These are phyloP conservation scores for Zalerion maritima DNA, from an alignment of 495 filamentous ascomycete species.

Conservation along the genomic window DNA sequence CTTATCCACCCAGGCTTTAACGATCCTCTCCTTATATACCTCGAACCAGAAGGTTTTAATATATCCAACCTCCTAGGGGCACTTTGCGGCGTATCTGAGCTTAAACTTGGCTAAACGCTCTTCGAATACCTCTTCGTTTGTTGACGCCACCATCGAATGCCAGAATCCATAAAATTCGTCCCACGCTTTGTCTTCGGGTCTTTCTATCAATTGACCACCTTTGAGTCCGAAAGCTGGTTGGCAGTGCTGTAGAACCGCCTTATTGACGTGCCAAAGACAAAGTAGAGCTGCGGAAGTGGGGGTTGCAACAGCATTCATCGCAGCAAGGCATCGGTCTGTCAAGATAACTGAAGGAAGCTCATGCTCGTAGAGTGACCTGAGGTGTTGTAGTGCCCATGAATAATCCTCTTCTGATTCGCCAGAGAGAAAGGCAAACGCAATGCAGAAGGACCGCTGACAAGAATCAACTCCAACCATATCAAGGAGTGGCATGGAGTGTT, in stretches of 20 bases:
- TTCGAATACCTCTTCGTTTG: too few species aligned
- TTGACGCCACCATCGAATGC: too few species aligned
- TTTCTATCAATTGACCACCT: background rate
- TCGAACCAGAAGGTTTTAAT: background rate
- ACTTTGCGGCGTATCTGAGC: too few species aligned
- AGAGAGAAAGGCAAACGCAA: conserved; percentile 3
- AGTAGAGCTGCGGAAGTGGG: background rate
- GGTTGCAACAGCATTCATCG: background rate
- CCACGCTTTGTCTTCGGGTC: too few species aligned
- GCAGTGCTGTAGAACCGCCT: conserved; percentile 1
- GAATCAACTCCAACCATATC: conserved; percentile 7
- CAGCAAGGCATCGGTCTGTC: too few species aligned
- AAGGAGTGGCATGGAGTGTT: conserved; percentile 7
- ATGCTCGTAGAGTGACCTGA: too few species aligned
- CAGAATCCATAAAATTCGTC: too few species aligned
- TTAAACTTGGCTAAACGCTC: too few species aligned
- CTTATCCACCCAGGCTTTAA: conserved; percentile 2
- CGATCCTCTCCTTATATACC: conserved; percentile 1
- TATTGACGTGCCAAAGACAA: conserved; percentile 1
- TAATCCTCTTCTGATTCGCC: conserved; percentile 3
- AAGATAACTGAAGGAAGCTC: too few species aligned
- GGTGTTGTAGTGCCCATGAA: too few species aligned
- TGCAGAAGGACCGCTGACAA: conserved; percentile 4
- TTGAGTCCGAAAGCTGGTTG: background rate
- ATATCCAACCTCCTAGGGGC: background rate